phyloP scores from a whole-genome alignment of 306 rosid species.

The Vigna mungo region DNA sequence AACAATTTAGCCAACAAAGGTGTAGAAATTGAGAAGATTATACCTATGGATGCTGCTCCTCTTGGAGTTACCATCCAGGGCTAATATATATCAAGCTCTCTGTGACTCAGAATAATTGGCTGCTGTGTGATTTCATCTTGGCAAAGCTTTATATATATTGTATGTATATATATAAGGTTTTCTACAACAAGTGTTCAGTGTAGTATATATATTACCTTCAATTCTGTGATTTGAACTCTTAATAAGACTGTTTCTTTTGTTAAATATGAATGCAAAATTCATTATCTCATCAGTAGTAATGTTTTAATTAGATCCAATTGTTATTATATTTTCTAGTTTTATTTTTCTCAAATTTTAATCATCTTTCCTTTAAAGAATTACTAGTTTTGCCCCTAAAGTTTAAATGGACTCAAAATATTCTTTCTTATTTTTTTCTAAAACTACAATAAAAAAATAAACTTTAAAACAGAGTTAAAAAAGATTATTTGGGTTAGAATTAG shows the following conservation, averaged over 20 bases:
- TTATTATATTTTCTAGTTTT: too few relatives aligned
- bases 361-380: too few relatives aligned
- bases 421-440: too few relatives aligned
- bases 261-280: conserved; percentile 12
- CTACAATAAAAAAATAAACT: too few relatives aligned
- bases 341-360: too few relatives aligned
- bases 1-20: conserved; percentile 33
- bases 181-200: conserved; percentile 28
- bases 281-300: not conserved
- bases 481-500: too few relatives aligned
- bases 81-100: conserved; percentile 35
- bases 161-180: conserved; percentile 33
- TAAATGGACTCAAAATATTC: too few relatives aligned
- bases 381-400: too few relatives aligned
- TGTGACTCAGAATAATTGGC: conserved; percentile 33
- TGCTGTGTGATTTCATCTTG: conserved; percentile 36
- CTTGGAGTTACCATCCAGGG: conserved; percentile 69
- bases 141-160: conserved; percentile 26
- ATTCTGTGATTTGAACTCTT: conserved; percentile 31
- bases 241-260: conserved; percentile 23
- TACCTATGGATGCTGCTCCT: conserved; percentile 58
- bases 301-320: too few relatives aligned
- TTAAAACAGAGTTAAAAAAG: too few relatives aligned
- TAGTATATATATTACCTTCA: conserved; percentile 24
- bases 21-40: conserved; percentile 59